Evolutionary conservation across 352 stramenopile genomes (phyloP).

Genomic region (Phytophthora nicotianae): DNA sequence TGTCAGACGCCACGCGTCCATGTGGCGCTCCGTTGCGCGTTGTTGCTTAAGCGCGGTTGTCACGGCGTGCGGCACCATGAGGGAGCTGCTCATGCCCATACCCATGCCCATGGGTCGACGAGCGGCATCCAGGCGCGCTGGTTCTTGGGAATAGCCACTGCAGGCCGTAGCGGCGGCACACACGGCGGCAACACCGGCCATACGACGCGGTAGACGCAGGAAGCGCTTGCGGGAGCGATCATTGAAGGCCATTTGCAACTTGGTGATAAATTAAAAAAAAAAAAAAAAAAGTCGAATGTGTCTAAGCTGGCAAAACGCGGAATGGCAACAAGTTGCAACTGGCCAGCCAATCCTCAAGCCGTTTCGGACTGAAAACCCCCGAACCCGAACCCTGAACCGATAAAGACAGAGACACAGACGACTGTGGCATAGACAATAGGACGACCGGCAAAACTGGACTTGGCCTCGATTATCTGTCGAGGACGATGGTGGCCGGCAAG

Average conservation of each 20-base stretch:
- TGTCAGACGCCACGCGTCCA: conserved; percentile 22
- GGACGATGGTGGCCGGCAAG: conserved; percentile 5
- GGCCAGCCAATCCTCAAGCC: conserved; percentile 13
- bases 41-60: conserved; percentile 18
- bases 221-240: conserved; percentile 21
- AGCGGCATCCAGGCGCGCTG: conserved; percentile 20
- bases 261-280: too few relatives aligned
- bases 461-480: conserved; percentile 2
- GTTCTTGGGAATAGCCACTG: conserved; percentile 5
- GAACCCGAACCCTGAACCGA: neutral
- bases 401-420: conserved; percentile 7
- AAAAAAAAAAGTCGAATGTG: too few relatives aligned
- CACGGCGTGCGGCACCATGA: conserved; percentile 18
- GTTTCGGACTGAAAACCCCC: conserved; percentile 4
- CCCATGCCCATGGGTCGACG: conserved; percentile 9
- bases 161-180: conserved; percentile 27
- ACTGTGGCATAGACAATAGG: conserved; percentile 20
- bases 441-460: conserved; percentile 16
- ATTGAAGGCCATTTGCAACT: conserved; percentile 28
- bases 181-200: conserved; percentile 26
- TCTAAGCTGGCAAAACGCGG: conserved; percentile 17
- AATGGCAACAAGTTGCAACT: conserved; percentile 23
- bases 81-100: neutral
- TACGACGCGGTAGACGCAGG: conserved; percentile 28
- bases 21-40: neutral